Conservation (phyloP, 208 protist species). For the Trypanosoma lewisi region DNA sequence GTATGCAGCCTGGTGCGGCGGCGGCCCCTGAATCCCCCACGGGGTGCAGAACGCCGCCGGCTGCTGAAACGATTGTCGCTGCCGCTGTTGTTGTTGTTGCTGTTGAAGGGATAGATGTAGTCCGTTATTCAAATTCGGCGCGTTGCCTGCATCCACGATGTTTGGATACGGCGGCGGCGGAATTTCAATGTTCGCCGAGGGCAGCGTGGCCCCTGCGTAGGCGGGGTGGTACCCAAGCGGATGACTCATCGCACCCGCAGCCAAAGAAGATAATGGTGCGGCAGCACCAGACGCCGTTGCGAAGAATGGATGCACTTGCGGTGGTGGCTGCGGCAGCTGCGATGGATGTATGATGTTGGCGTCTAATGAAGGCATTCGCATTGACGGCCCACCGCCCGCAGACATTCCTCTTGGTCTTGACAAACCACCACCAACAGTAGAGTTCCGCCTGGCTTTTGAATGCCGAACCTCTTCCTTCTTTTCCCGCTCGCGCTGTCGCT, state of each 20-base stretch:
- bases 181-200: background rate
- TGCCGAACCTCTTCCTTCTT: slow-evolving; percentile 14
- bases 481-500: slow-evolving; percentile 10
- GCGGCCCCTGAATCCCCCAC: slow-evolving; percentile 3
- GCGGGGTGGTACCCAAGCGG: background rate
- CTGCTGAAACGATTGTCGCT: slow-evolving; percentile 11
- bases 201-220: background rate
- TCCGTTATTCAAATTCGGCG: background rate
- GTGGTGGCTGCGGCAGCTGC: background rate
- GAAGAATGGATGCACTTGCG: background rate
- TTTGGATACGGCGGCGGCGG: slow-evolving; percentile 8
- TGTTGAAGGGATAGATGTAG: slow-evolving; percentile 9
- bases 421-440: background rate
- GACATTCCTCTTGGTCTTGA: background rate
- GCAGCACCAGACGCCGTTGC: background rate
- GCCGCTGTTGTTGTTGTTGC: slow-evolving; percentile 28
- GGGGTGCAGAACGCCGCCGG: slow-evolving; percentile 14
- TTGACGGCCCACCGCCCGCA: background rate
- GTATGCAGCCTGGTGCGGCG: background rate
- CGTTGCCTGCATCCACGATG: background rate
- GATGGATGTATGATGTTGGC: background rate
- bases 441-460: background rate
- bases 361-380: background rate
- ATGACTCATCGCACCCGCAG: background rate
- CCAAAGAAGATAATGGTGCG: background rate